These are phyloP conservation scores for Crithidia fasciculata DNA, from an alignment of 208 protist species.

Conservation along the genomic window DNA sequence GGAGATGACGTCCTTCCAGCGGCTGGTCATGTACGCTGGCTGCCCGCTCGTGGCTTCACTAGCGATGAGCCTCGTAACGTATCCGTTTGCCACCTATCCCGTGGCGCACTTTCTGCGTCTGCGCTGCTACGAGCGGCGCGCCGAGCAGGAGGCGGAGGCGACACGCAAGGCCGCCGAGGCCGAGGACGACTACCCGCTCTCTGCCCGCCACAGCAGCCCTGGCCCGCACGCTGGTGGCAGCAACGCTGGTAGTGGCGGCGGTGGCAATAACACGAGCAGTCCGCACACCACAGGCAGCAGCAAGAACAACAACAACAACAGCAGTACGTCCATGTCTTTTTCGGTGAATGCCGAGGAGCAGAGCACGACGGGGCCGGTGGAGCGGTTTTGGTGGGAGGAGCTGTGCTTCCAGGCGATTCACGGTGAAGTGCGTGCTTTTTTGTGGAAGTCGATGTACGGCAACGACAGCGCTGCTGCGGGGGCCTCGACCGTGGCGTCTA, in stretches of 20 bases:
- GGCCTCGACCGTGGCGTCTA: constrained; percentile 1
- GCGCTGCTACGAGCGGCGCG: constrained; percentile 39
- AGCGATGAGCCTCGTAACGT: constrained; percentile 27
- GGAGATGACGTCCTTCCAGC: constrained; percentile 16
- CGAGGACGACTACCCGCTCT: constrained; percentile 19
- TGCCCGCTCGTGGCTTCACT: constrained; percentile 38
- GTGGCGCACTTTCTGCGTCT: constrained; percentile 45
- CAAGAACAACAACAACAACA: background rate
- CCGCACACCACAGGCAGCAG: background rate
- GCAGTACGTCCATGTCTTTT: constrained; percentile 2
- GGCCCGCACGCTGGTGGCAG: background rate
- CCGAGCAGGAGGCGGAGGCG: constrained; percentile 1
- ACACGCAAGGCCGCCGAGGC: constrained; percentile 8
- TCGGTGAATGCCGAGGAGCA: background rate
- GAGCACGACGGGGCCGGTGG: background rate
- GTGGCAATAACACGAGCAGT: background rate
- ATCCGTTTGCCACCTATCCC: constrained; percentile 32
- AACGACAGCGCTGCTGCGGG: constrained; percentile 1
- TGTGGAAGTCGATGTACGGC: constrained; percentile 25
- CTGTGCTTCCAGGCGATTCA: constrained; percentile 17
- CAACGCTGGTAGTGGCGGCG: background rate
- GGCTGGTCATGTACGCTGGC: constrained; percentile 26
- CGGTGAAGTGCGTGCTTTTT: constrained; percentile 26
- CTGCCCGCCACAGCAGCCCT: background rate
- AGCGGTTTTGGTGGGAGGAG: constrained; percentile 32